Percentiles rank a stretch among this genome's conserved stretches.
Evolutionary conservation across 345 rosid species (phyloP).

Genomic region (Lumnitzera racemosa): DNA sequence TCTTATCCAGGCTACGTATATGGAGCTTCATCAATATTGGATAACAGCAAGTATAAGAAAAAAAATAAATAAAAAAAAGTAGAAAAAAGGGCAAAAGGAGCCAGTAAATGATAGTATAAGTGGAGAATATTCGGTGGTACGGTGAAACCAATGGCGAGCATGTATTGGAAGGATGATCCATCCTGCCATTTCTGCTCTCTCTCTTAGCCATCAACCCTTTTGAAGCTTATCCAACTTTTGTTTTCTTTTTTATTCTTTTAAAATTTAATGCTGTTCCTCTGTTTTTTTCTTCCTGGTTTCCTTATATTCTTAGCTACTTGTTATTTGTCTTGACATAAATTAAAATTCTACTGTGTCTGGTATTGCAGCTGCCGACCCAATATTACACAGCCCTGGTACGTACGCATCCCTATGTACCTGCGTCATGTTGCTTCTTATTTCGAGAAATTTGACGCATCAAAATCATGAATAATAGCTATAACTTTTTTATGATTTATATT

Average conservation of each 20-base stretch:
- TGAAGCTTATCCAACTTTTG: conserved; percentile 10
- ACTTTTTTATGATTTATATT: too few species aligned
- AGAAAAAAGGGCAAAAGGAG: not conserved
- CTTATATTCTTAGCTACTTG: not conserved
- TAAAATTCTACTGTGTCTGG: conserved; percentile 4
- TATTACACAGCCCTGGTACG: conserved; percentile 86
- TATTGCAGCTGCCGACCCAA: conserved; percentile 90
- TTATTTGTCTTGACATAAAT: not conserved
- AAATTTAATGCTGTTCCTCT: not conserved
- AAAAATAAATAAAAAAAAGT: not conserved
- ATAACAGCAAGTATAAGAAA: too few species aligned
- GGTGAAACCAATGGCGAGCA: too few species aligned
- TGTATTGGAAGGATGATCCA: not conserved
- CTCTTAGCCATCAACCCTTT: not conserved
- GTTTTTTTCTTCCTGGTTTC: not conserved
- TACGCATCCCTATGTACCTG: not conserved
- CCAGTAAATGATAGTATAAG: not conserved
- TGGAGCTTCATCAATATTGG: not conserved
- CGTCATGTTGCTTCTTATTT: not conserved
- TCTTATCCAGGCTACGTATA: too few species aligned
- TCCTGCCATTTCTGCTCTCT: not conserved
- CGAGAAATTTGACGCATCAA: too few species aligned
- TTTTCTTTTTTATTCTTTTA: not conserved
- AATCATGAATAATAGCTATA: too few species aligned
- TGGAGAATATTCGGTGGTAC: not conserved